phyloP scores from a whole-genome alignment of 345 rosid genomes.

The Hypericum androsaemum region DNA sequence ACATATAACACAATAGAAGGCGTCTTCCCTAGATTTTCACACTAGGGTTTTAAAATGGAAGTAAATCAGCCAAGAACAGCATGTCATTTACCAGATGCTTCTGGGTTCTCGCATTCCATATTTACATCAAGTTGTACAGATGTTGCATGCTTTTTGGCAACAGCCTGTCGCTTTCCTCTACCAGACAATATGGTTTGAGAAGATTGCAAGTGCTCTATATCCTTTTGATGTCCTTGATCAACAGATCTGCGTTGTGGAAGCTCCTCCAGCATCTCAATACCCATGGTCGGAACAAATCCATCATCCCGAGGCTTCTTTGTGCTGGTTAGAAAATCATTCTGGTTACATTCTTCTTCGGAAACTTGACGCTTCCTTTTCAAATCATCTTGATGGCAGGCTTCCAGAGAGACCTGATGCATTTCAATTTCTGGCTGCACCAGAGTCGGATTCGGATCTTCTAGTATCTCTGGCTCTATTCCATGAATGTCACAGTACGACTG shows the following conservation, averaged over 20 bases:
- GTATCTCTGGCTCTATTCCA: slow-evolving; percentile 15
- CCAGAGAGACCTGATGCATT: slow-evolving; percentile 8
- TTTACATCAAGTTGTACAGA: slow-evolving; percentile 31
- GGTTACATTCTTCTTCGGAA: slow-evolving; percentile 10
- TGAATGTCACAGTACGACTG: slow-evolving; percentile 16
- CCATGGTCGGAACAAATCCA: slow-evolving; percentile 1
- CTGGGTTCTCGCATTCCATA: slow-evolving; percentile 28
- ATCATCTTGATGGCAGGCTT: slow-evolving; percentile 12
- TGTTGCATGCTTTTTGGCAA: slow-evolving; percentile 20
- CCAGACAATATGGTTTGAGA: slow-evolving; percentile 15
- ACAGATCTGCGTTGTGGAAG: slow-evolving; percentile 15
- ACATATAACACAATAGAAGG: too few species aligned
- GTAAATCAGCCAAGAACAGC: too few species aligned
- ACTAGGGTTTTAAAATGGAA: too few species aligned
- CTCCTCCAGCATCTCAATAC: slow-evolving; percentile 13
- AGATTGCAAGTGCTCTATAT: slow-evolving; percentile 15
- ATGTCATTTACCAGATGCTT: slow-evolving; percentile 32
- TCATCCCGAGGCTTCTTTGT: slow-evolving; percentile 30
- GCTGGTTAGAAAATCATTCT: slow-evolving; percentile 20
- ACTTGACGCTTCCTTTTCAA: not conserved
- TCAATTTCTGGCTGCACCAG: slow-evolving; percentile 11
- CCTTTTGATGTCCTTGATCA: slow-evolving; percentile 23
- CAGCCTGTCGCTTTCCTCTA: slow-evolving; percentile 14
- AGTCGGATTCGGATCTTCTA: slow-evolving; percentile 10
- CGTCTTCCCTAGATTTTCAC: too few species aligned